Evolutionary conservation across 2,329 filamentous ascomycete species (phyloP), one percentile per base, ranked within the genome.

Genomic region (Alternaria tenuissima): DNA sequence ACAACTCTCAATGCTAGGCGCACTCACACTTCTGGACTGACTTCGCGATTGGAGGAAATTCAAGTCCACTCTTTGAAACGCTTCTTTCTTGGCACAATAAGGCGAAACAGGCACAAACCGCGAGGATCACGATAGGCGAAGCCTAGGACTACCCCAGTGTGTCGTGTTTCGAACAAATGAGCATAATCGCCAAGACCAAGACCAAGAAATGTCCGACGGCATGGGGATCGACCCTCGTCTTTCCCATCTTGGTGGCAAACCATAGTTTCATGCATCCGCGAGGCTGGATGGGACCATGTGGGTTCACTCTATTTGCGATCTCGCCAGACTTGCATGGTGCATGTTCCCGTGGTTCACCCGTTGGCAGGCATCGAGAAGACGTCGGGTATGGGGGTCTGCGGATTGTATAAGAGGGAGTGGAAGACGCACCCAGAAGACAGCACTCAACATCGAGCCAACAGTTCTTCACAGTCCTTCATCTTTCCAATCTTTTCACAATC

Each of bases 151-250:
- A 59, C 52, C 61, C 59, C 52, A 59, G 59, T 32, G 42, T 53
- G 26, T 47, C 22, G 20, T 36, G 67, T 68, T 70, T 68, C 67
- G 56, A 64, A 67, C 62, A 67, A 61, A 63, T 63, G 60, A 65
- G 18, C 38, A 36, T 56, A 38, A 48, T 24, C 36, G 56, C 60
- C 53, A 55, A 52, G 53, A 20, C 6, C 30, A 24, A 34, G 20
- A 36, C 14, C 49, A 54, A 49, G 52, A 55, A 57, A 38, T 24
- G 22, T 51, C 58, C 53, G 46, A 57, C 52, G 57, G 32, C 22
- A 57, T 43, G 20, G 51, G 30, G 58, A 66, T 62, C 66, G 53
- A 47, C 65, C 42, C 34, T 36, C 4, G 38, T 39, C 44, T 59
- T 63, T 52, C 55, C 60, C 48, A 20, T 51, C 7, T 43, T 53